A percentile compares a stretch with the other conserved stretches of the same genome.
These are phyloP conservation scores for Leccinum broughii DNA, from an alignment of 768 basidiomycete genomes.

Conservation along the genomic window DNA sequence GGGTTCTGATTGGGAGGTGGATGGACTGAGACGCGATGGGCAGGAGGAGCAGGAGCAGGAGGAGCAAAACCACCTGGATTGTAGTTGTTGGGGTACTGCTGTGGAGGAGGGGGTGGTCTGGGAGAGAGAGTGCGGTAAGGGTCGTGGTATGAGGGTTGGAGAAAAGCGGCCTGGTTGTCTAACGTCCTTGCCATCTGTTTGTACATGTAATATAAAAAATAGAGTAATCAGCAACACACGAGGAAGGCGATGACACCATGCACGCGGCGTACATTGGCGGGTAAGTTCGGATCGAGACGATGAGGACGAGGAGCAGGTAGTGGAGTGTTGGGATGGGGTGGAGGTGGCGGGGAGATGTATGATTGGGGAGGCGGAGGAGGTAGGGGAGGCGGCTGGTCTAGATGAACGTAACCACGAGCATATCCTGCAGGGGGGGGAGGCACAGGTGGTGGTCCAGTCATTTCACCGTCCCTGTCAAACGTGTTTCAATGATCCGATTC, in stretches of 20 bases:
- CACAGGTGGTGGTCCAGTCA: slow-evolving; percentile 31
- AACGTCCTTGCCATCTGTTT: slow-evolving; percentile 64
- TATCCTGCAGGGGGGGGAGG: slow-evolving; percentile 28
- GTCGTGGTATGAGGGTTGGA: slow-evolving; percentile 25
- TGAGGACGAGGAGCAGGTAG: slow-evolving; percentile 70
- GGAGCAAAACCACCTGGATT: slow-evolving; percentile 17
- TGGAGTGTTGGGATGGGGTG: slow-evolving; percentile 45
- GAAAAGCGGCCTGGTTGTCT: slow-evolving; percentile 46
- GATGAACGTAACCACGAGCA: slow-evolving; percentile 11
- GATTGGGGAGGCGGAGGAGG: slow-evolving; percentile 51
- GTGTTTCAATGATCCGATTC: background rate
- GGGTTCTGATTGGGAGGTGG: slow-evolving; percentile 29
- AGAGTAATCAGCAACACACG: slow-evolving; percentile 17
- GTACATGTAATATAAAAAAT: slow-evolving; percentile 29
- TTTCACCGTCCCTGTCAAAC: slow-evolving; percentile 5
- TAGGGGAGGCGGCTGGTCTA: slow-evolving; percentile 43
- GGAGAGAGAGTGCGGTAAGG: slow-evolving; percentile 25
- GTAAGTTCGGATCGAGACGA: slow-evolving; percentile 57
- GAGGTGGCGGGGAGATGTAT: slow-evolving; percentile 21
- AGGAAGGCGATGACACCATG: slow-evolving; percentile 10
- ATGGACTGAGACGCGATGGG: slow-evolving; percentile 22
- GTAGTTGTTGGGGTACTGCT: slow-evolving; percentile 17
- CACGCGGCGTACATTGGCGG: slow-evolving; percentile 56
- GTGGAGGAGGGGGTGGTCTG: slow-evolving; percentile 26
- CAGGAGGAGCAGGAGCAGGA: background rate